Conservation (phyloP, 1,139 yeast genomes). For the Candida smagusa region DNA sequence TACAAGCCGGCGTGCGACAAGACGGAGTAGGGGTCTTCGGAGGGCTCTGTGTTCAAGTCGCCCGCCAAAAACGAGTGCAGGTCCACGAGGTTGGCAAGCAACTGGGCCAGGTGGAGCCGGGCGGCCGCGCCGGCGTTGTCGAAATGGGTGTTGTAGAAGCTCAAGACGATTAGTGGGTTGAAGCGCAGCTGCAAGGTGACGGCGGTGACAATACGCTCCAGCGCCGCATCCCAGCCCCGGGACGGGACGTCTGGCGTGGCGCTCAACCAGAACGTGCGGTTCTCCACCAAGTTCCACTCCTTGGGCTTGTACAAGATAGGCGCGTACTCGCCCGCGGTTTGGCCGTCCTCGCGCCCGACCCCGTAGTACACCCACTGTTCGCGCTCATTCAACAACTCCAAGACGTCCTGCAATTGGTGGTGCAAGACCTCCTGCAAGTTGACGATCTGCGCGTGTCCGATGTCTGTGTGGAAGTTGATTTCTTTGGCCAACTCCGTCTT, state of each 20-base stretch:
- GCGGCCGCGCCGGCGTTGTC: conserved; percentile 53
- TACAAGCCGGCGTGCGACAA: conserved; percentile 15
- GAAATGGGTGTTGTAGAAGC: conserved; percentile 56
- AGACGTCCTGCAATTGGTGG: conserved; percentile 48
- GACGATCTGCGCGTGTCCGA: conserved; percentile 34
- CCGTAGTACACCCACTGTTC: conserved; percentile 43
- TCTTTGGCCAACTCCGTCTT: conserved; percentile 35
- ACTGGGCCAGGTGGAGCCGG: conserved; percentile 43
- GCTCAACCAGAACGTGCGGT: conserved; percentile 41
- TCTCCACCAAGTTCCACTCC: conserved; percentile 35
- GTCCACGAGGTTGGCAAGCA: conserved; percentile 31
- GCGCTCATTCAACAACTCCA: conserved; percentile 23
- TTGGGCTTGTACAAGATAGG: conserved; percentile 37
- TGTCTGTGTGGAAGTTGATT: conserved; percentile 31
- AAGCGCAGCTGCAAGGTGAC: conserved; percentile 13
- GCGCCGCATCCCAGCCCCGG: conserved; percentile 25
- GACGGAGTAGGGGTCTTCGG: conserved; percentile 32
- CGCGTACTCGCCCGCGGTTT: conserved; percentile 40
- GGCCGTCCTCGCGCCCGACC: conserved; percentile 47
- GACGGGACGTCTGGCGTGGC: conserved; percentile 48
- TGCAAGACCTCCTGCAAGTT: conserved; percentile 56
- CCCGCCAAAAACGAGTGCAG: conserved; percentile 39
- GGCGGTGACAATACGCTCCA: conserved; percentile 20
- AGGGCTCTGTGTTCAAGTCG: conserved; percentile 56
- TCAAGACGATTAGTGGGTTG: conserved; percentile 19